Percentiles rank a stretch among this genome's conserved stretches.
These are phyloP conservation scores for Spergularia marina DNA, from an alignment of 148 eudicot genomes.

Conservation along the genomic window DNA sequence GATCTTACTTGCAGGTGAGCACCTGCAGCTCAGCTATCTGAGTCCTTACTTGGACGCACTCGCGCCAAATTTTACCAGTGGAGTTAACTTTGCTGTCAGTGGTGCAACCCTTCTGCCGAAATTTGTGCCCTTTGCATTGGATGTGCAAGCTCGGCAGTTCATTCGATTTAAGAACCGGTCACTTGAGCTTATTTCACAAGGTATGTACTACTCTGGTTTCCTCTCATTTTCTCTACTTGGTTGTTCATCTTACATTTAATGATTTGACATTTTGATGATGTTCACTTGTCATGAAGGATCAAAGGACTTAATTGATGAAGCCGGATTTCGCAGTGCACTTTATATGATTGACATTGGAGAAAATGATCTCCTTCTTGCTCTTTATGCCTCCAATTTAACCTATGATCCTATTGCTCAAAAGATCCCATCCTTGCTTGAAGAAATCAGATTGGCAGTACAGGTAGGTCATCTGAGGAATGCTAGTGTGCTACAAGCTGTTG, in stretches of 20 bases:
- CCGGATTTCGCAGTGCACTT: constrained; percentile 31
- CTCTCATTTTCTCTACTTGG: neutral
- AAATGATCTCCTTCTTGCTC: constrained; percentile 39
- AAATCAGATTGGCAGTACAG: constrained; percentile 36
- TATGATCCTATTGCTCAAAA: constrained; percentile 31
- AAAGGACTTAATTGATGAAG: constrained; percentile 34
- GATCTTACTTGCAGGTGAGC: constrained; percentile 32
- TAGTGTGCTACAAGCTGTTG: neutral
- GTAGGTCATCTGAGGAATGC: constrained; percentile 12
- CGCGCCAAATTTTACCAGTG: constrained; percentile 37
- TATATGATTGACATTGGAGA: constrained; percentile 47
- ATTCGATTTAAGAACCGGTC: constrained; percentile 38
- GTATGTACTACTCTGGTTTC: constrained; percentile 13
- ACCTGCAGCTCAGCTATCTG: constrained; percentile 31
- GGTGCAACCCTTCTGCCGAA: constrained; percentile 40
- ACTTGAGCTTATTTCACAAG: constrained; percentile 28
- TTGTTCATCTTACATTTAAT: neutral
- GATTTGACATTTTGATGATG: neutral
- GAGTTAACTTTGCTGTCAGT: constrained; percentile 46
- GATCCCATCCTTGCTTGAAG: constrained; percentile 41
- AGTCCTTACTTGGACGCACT: constrained; percentile 46
- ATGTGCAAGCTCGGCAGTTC: constrained; percentile 39
- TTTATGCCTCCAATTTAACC: constrained; percentile 42
- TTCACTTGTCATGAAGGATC: constrained; percentile 16
- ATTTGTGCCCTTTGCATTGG: constrained; percentile 32